These are phyloP conservation scores for Parsonsia alboflavescens DNA, from an alignment of 257 asterid species.

Conservation along the genomic window DNA sequence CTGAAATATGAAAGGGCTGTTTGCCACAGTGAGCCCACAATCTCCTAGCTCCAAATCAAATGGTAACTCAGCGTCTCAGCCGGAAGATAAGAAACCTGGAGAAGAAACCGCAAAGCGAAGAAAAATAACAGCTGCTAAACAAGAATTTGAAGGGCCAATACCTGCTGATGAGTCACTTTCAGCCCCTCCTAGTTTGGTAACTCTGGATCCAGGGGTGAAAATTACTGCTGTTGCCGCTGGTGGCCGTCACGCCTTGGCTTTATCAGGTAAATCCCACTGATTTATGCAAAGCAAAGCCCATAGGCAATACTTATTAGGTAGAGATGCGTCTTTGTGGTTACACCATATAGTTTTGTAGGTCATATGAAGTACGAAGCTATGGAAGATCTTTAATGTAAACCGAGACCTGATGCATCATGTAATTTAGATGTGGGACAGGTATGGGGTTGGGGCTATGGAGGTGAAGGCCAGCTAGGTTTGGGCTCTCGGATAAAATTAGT, in stretches of 20 bases:
- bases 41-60: conserved; percentile 38
- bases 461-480: conserved; percentile 86
- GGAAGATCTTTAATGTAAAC: conserved; percentile 53
- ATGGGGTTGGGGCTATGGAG: conserved; percentile 97
- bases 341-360: conserved; percentile 52
- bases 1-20: conserved; percentile 16
- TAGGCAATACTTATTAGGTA: conserved; percentile 16
- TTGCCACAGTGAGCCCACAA: conserved; percentile 31
- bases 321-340: conserved; percentile 37
- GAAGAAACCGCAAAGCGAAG: conserved; percentile 55
- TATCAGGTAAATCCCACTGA: conserved; percentile 50
- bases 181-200: conserved; percentile 60
- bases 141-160: conserved; percentile 39
- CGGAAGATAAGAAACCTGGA: conserved; percentile 38
- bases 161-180: conserved; percentile 59
- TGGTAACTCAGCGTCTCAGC: conserved; percentile 26
- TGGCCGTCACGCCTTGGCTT: conserved; percentile 68
- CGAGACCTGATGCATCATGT: conserved; percentile 61
- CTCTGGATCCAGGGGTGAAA: conserved; percentile 63
- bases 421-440: conserved; percentile 88
- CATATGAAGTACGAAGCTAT: conserved; percentile 47
- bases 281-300: conserved; percentile 8
- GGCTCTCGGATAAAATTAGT: conserved; percentile 66
- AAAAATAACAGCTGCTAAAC: conserved; percentile 37
- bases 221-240: conserved; percentile 77